Conservation (phyloP, 2,329 filamentous ascomycete species). For the Coleophoma crateriformis region DNA sequence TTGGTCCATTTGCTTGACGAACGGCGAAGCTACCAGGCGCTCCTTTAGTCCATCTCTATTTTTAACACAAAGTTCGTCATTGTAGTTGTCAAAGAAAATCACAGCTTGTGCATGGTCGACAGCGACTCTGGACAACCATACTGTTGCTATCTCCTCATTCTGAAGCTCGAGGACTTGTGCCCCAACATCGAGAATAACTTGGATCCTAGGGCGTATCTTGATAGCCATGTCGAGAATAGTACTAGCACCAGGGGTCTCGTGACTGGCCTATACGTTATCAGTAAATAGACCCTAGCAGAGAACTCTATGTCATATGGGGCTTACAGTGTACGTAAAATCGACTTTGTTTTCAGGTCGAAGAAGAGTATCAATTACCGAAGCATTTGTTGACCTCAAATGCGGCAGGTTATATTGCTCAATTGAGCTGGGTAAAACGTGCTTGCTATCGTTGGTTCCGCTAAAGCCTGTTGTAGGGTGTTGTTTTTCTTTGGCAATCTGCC, state of each 20-base stretch:
- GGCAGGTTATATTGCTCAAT: conserved; percentile 48
- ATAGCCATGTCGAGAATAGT: conserved; percentile 39
- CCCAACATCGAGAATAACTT: conserved; percentile 65
- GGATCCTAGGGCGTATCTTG: conserved; percentile 30
- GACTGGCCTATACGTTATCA: neutral
- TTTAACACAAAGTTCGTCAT: conserved; percentile 45
- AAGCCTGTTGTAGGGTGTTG: conserved; percentile 52
- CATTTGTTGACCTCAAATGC: conserved; percentile 58
- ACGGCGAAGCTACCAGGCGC: conserved; percentile 51
- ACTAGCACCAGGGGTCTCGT: conserved; percentile 25
- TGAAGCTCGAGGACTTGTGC: conserved; percentile 60
- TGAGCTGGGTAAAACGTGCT: conserved; percentile 46
- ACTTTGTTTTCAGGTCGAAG: conserved; percentile 45
- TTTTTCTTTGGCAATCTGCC: conserved; percentile 51
- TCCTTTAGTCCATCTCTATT: conserved; percentile 40
- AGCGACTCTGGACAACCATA: conserved; percentile 39
- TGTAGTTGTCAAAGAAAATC: conserved; percentile 51
- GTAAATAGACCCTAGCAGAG: neutral
- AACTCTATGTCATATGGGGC: too few species aligned
- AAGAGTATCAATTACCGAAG: conserved; percentile 54
- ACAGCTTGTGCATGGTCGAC: conserved; percentile 32
- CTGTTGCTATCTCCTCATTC: conserved; percentile 45
- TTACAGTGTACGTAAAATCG: neutral
- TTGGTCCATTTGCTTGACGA: conserved; percentile 43
- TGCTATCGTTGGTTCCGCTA: conserved; percentile 62